Conservation (phyloP, 2,329 filamentous ascomycete genomes). For the Alternaria ventricosa region DNA sequence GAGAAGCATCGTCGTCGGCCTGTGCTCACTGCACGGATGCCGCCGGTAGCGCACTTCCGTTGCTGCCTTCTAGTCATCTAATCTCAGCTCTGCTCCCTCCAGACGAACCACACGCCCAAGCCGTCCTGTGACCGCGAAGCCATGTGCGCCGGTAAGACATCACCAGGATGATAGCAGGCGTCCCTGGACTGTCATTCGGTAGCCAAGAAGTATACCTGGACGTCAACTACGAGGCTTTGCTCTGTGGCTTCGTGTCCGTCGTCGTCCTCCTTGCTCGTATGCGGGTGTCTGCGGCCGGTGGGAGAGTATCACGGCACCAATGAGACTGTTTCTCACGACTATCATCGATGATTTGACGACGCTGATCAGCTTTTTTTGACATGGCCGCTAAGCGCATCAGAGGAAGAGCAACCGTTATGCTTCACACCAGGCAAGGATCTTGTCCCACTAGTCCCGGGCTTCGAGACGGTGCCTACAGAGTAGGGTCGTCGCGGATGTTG, state of each 20-base stretch:
- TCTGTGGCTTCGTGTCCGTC: constrained; percentile 6
- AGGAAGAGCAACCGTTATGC: background rate
- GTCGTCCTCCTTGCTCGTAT: constrained; percentile 1
- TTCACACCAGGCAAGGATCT: background rate
- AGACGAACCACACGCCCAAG: constrained; percentile 19
- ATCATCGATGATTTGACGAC: background rate
- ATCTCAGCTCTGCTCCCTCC: background rate
- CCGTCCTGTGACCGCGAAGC: constrained; percentile 1
- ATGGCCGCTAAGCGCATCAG: background rate
- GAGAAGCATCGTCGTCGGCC: background rate
- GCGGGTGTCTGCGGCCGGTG: constrained; percentile 5
- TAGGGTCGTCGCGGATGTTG: background rate
- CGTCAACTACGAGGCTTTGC: background rate
- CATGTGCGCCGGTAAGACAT: constrained; percentile 20
- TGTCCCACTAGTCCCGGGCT: background rate
- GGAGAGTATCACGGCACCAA: constrained; percentile 8
- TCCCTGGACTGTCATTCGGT: constrained; percentile 8
- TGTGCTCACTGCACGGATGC: constrained; percentile 8
- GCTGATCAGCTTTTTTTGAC: background rate
- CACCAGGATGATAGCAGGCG: background rate
- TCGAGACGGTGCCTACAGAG: background rate
- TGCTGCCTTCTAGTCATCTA: constrained; percentile 2
- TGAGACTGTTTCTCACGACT: background rate
- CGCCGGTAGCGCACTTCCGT: constrained; percentile 12
- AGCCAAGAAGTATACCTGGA: constrained; percentile 2